Conservation (phyloP, 2,329 filamentous ascomycete species). For the Colletotrichum sp. region DNA sequence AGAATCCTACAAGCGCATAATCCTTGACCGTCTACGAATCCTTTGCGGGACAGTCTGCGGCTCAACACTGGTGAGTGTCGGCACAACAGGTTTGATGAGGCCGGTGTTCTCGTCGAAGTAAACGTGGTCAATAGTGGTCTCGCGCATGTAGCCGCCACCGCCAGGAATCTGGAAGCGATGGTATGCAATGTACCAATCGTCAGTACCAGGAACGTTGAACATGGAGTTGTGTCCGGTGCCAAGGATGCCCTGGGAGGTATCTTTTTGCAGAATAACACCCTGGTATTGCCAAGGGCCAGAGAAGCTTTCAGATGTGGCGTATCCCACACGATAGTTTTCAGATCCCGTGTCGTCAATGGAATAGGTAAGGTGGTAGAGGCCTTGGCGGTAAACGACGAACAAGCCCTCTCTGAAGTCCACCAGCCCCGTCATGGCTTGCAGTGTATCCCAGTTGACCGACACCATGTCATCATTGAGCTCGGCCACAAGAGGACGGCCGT, state of each 20-base stretch:
- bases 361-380: conserved; percentile 52
- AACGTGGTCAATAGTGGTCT: conserved; percentile 46
- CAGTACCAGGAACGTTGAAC: conserved; percentile 49
- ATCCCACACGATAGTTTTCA: conserved; percentile 50
- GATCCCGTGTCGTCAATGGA: conserved; percentile 52
- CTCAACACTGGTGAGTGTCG: conserved; percentile 37
- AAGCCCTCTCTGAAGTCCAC: conserved; percentile 46
- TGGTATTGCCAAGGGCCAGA: conserved; percentile 49
- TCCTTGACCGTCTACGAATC: background rate
- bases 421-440: conserved; percentile 37
- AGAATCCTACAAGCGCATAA: background rate
- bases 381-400: conserved; percentile 49
- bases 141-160: conserved; percentile 47
- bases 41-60: conserved; percentile 16
- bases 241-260: conserved; percentile 43
- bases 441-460: conserved; percentile 42
- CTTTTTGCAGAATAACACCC: conserved; percentile 48
- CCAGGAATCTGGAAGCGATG: conserved; percentile 51
- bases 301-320: conserved; percentile 42
- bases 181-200: conserved; percentile 56
- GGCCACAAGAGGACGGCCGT: conserved; percentile 42
- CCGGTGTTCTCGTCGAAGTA: conserved; percentile 41
- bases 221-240: conserved; percentile 51
- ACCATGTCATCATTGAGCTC: conserved; percentile 51
- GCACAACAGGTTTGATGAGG: conserved; percentile 39